Conservation (phyloP, 139 green algal genomes). For the Ulvella scutata region DNA sequence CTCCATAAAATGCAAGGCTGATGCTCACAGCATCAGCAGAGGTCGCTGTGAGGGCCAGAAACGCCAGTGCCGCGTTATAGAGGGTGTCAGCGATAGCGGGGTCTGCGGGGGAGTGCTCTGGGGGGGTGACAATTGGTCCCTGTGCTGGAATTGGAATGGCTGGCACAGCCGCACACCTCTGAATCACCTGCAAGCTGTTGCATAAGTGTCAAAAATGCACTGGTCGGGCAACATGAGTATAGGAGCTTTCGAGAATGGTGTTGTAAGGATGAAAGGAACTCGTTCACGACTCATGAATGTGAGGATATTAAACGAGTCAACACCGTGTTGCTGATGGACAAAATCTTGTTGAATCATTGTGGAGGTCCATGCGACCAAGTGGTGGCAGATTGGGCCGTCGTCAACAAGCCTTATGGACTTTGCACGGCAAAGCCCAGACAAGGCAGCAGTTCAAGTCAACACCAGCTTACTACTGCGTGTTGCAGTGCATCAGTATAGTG, state of each 20-base stretch:
- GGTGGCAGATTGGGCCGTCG: no score
- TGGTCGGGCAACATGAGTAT: not conserved
- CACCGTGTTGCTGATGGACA: no score
- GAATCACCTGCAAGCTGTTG: not conserved
- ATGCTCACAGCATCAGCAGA: not conserved
- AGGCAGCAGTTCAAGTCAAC: no score
- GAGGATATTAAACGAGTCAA: no score
- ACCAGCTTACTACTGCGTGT: no score
- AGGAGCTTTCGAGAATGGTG: not conserved
- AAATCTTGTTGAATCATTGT: no score
- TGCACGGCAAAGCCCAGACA: no score
- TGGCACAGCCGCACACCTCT: not conserved
- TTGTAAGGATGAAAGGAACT: not conserved
- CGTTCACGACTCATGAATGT: not conserved
- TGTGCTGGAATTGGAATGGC: not conserved
- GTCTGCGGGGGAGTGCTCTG: not conserved
- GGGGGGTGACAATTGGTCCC: not conserved
- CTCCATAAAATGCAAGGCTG: not conserved
- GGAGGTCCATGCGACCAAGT: no score
- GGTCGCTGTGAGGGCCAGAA: not conserved
- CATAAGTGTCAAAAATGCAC: not conserved
- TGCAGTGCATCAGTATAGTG: no score
- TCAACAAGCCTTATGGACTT: no score
- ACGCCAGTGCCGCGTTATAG: not conserved
- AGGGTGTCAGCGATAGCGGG: not conserved